Percentiles rank a stretch among this genome's conserved stretches.
Evolutionary conservation across 2,329 filamentous ascomycete species (phyloP).

Genomic region (Ophiostoma perfectum): DNA sequence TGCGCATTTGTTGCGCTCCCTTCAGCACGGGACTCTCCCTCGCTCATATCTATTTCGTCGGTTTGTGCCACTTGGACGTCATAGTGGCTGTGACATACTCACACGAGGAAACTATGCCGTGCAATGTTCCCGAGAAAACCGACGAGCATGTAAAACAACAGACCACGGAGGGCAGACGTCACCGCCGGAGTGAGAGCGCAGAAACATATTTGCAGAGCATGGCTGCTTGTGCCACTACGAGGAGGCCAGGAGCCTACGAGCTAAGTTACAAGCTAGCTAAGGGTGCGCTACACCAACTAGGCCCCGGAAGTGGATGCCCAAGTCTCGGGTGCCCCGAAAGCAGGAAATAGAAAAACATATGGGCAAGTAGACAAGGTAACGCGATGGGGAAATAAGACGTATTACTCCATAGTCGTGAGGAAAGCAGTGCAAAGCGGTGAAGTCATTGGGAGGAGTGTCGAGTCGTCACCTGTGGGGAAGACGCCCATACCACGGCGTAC

Average conservation of each 20-base stretch:
- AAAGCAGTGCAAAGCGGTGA: too few species aligned
- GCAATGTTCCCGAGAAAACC: neutral
- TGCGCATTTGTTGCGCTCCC: neutral
- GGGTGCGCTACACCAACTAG: neutral
- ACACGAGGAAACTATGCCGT: neutral
- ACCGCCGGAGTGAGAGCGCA: neutral
- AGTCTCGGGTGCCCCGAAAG: slow-evolving; percentile 3
- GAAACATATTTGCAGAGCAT: neutral
- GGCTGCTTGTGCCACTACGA: neutral
- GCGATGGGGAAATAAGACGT: neutral
- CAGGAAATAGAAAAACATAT: slow-evolving; percentile 1
- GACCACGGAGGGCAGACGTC: neutral
- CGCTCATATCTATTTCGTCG: neutral
- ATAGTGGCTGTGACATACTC: neutral
- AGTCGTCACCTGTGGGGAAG: neutral
- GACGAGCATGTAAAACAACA: neutral
- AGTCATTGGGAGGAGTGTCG: too few species aligned
- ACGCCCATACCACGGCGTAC: neutral
- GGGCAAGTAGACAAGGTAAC: neutral
- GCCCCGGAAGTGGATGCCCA: neutral
- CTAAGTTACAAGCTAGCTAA: neutral
- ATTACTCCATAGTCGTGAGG: too few species aligned
- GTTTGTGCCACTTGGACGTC: neutral
- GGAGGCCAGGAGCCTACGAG: neutral
- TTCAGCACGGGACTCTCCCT: neutral